These are phyloP conservation scores for Delonix regia DNA, from an alignment of 306 rosid genomes.

Conservation along the genomic window DNA sequence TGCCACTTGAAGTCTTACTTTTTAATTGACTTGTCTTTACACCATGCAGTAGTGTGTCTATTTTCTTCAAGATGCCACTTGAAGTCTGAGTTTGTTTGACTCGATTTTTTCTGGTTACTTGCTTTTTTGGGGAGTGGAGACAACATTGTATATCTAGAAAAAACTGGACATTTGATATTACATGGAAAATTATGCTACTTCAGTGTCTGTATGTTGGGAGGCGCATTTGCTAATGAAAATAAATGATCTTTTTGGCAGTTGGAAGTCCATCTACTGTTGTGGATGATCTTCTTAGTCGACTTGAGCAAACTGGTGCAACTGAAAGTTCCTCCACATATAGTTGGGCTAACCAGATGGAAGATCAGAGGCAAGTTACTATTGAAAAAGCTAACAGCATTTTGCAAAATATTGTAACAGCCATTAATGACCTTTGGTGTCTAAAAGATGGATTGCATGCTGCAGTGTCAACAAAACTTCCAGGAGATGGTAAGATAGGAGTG, in stretches of 20 bases:
- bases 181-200: background rate
- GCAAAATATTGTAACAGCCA: conserved; percentile 42
- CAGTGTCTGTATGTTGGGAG: background rate
- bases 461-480: conserved; percentile 47
- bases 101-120: background rate
- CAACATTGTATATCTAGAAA: background rate
- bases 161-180: conserved; percentile 2
- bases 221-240: background rate
- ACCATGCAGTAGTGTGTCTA: background rate
- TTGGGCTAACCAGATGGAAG: conserved; percentile 45
- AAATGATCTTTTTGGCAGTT: conserved; percentile 43
- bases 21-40: background rate
- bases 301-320: conserved; percentile 66
- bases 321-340: conserved; percentile 60
- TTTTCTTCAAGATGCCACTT: background rate
- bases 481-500: conserved; percentile 50
- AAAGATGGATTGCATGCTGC: conserved; percentile 56
- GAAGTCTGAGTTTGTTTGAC: background rate
- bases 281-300: conserved; percentile 63
- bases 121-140: background rate
- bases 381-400: conserved; percentile 44
- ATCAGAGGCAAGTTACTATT: conserved; percentile 33
- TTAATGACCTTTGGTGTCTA: conserved; percentile 56
- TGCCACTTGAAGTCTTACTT: too few species aligned
- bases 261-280: conserved; percentile 49